phyloP scores from a whole-genome alignment of 139 green algal genomes.

The Coccomyxa sp. region DNA sequence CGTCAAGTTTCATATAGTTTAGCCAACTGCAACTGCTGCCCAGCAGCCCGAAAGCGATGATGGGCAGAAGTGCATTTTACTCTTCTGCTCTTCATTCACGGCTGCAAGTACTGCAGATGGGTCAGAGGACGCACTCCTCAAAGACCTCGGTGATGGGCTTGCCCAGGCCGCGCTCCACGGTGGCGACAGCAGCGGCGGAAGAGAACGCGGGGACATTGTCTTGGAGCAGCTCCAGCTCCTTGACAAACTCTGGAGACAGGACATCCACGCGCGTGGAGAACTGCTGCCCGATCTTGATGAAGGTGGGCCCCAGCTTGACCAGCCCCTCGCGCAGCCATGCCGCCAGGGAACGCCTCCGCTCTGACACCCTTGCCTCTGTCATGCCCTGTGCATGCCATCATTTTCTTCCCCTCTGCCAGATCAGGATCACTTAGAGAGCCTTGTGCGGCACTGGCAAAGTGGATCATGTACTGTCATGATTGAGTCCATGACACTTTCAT shows the following conservation, averaged over 20 bases:
- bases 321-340: slow-evolving; percentile 94
- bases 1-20: too few species aligned
- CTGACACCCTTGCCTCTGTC: slow-evolving; percentile 32
- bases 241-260: slow-evolving; percentile 89
- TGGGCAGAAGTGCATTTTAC: not conserved
- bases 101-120: too few species aligned
- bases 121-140: slow-evolving; percentile 24
- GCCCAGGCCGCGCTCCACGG: slow-evolving; percentile 81
- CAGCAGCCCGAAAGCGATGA: not conserved
- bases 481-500: not conserved
- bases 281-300: slow-evolving; percentile 84
- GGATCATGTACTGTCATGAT: too few species aligned
- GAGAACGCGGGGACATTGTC: slow-evolving; percentile 96
- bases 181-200: slow-evolving; percentile 64
- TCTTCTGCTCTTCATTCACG: too few species aligned
- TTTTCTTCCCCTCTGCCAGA: slow-evolving; percentile 24
- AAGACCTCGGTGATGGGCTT: slow-evolving; percentile 68
- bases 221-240: slow-evolving; percentile 95
- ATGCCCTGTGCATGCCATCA: slow-evolving; percentile 35
- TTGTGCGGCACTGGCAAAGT: not conserved
- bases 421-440: not conserved
- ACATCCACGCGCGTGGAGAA: slow-evolving; percentile 96
- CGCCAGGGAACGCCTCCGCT: slow-evolving; percentile 45
- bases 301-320: slow-evolving; percentile 85
- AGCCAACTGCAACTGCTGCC: not conserved